Conservation (phyloP, 1,139 yeast genomes). For the Barnettozyma hawaiiensis region DNA sequence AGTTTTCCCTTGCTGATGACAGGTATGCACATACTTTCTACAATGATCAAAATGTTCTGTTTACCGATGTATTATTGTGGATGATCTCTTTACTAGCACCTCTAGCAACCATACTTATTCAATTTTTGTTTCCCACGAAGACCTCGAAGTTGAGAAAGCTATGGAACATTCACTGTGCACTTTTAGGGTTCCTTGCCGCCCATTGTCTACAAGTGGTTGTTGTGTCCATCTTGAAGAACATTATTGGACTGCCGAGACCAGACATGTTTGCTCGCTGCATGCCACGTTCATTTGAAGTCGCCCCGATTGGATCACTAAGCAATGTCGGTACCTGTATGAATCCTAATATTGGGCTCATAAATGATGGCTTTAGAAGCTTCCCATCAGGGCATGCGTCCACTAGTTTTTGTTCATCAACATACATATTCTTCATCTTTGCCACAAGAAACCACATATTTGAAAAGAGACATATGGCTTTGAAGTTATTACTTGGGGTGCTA, state of each 20-base stretch:
- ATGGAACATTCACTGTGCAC: constrained; percentile 41
- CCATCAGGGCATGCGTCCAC: constrained; percentile 51
- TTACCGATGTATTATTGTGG: constrained; percentile 33
- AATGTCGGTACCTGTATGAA: constrained; percentile 36
- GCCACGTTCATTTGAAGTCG: constrained; percentile 27
- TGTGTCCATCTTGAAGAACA: constrained; percentile 40
- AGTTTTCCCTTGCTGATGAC: constrained; percentile 29
- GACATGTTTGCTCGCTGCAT: constrained; percentile 41
- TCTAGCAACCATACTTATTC: constrained; percentile 27
- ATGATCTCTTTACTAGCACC: constrained; percentile 34
- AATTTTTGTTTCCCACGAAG: constrained; percentile 23
- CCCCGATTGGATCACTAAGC: constrained; percentile 27
- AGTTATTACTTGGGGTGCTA: constrained; percentile 31
- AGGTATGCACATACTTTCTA: constrained; percentile 33
- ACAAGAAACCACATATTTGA: constrained; percentile 37
- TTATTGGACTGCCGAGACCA: constrained; percentile 43
- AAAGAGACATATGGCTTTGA: constrained; percentile 34
- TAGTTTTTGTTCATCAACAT: constrained; percentile 39
- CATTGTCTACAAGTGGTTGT: constrained; percentile 37
- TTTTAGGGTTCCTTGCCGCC: constrained; percentile 37
- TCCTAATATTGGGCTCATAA: constrained; percentile 28
- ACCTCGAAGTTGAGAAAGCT: constrained; percentile 25
- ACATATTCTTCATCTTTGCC: constrained; percentile 35
- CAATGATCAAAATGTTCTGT: constrained; percentile 31
- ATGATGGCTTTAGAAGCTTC: constrained; percentile 46